These are phyloP conservation scores for Russula foetens DNA, from an alignment of 768 basidiomycete species.

Conservation along the genomic window DNA sequence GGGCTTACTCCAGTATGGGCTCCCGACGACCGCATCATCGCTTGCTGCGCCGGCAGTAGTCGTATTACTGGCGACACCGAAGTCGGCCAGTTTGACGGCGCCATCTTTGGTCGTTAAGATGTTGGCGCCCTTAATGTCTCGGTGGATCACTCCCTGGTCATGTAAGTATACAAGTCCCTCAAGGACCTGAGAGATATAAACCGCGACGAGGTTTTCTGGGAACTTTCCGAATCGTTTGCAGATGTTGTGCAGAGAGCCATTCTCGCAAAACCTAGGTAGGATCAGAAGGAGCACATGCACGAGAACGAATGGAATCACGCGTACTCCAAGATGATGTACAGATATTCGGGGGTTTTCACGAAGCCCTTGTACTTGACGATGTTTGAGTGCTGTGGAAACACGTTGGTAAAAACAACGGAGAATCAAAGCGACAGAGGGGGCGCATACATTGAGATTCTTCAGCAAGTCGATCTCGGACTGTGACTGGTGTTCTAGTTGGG, in stretches of 20 bases:
- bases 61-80: slow-evolving; percentile 85
- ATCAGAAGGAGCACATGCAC: not conserved
- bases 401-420: not conserved
- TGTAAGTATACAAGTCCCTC: slow-evolving; percentile 96
- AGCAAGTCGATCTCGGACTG: slow-evolving; percentile 96
- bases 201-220: slow-evolving; percentile 91
- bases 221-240: slow-evolving; percentile 98
- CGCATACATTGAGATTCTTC: slow-evolving; percentile 86
- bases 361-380: slow-evolving; percentile 99
- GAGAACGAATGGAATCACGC: slow-evolving; percentile 20
- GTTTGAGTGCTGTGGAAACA: slow-evolving; percentile 66
- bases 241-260: slow-evolving; percentile 92
- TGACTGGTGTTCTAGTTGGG: not conserved
- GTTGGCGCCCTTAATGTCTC: slow-evolving; percentile 99
- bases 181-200: slow-evolving; percentile 94
- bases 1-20: slow-evolving; percentile 89
- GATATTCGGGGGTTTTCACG: slow-evolving; percentile 85
- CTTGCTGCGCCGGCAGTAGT: slow-evolving; percentile 57
- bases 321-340: slow-evolving; percentile 95
- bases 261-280: slow-evolving; percentile 82
- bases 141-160: slow-evolving; percentile 98
- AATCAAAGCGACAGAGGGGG: not conserved
- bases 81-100: slow-evolving; percentile 97
- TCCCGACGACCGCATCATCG: slow-evolving; percentile 92
- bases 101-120: slow-evolving; percentile 99